Evolutionary conservation across 2,329 filamentous ascomycete genomes (phyloP).

Genomic region (Colletotrichum neosansevieriae): DNA sequence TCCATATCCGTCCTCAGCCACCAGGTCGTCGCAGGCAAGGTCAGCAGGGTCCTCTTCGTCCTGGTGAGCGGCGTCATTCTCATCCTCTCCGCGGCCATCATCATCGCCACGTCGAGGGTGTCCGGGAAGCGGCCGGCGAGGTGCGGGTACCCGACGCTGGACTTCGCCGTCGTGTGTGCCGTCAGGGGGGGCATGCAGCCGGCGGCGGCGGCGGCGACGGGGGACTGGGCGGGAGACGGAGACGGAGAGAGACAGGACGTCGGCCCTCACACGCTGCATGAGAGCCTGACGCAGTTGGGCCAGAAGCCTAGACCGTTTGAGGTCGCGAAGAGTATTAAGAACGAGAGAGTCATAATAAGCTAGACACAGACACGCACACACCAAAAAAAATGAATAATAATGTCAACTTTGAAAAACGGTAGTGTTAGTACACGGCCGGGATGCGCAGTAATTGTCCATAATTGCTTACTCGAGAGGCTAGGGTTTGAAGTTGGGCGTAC

Average conservation of each 20-base stretch:
- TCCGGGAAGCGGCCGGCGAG: conserved; percentile 32
- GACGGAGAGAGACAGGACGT: background rate
- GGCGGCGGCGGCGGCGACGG: background rate
- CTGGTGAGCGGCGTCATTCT: conserved; percentile 21
- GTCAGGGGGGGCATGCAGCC: conserved; percentile 24
- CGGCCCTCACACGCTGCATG: conserved; percentile 5
- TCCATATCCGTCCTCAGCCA: conserved; percentile 34
- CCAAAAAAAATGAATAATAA: background rate
- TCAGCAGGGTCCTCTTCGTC: conserved; percentile 30
- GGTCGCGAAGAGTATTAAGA: conserved; percentile 31
- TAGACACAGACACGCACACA: background rate
- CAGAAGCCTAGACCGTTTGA: conserved; percentile 28
- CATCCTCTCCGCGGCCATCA: conserved; percentile 7
- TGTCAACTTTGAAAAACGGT: background rate
- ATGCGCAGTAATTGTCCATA: too few relatives aligned
- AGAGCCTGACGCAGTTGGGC: conserved; percentile 30
- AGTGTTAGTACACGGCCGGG: too few relatives aligned
- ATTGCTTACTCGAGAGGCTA: too few relatives aligned
- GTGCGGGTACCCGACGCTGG: conserved; percentile 36
- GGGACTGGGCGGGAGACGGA: conserved; percentile 4
- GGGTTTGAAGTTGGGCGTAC: too few relatives aligned
- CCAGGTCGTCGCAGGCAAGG: conserved; percentile 30
- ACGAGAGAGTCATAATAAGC: conserved; percentile 30
- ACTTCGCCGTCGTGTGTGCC: conserved; percentile 35
- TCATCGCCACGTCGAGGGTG: conserved; percentile 24